A percentile compares a stretch with the other conserved stretches of the same genome.
Evolutionary conservation across 257 asterid genomes (phyloP).

Genomic region (Striga asiatica): DNA sequence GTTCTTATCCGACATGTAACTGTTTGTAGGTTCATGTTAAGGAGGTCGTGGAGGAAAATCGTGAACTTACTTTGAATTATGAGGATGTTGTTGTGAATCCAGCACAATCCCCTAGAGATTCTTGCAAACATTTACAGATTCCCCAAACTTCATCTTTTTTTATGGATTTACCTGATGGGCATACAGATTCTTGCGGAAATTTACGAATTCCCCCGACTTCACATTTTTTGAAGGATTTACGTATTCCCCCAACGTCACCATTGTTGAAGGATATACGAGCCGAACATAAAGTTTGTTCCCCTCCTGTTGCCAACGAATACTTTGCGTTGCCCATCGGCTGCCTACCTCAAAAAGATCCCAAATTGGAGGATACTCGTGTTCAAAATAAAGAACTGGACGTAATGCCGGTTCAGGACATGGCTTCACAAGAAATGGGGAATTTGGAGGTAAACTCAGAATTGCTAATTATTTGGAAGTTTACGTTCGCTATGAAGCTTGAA

Average conservation of each 20-base stretch:
- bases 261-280: neutral
- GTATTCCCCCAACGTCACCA: slow-evolving; percentile 7
- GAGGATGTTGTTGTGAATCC: neutral
- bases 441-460: slow-evolving; percentile 19
- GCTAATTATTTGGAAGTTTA: neutral
- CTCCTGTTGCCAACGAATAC: slow-evolving; percentile 5
- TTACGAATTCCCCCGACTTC: neutral
- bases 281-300: neutral
- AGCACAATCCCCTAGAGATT: neutral
- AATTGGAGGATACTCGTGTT: neutral
- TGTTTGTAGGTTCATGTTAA: slow-evolving; percentile 31
- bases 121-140: neutral
- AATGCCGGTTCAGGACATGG: neutral
- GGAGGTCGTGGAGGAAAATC: neutral
- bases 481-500: neutral
- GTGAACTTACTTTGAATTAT: neutral
- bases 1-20: neutral
- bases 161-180: neutral
- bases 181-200: neutral
- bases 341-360: slow-evolving; percentile 17
- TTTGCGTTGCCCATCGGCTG: neutral
- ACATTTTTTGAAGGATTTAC: neutral
- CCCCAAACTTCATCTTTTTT: slow-evolving; percentile 12
- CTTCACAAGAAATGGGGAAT: slow-evolving; percentile 10
- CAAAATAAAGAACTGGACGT: neutral